These are phyloP conservation scores for Alternaria atra DNA, from an alignment of 2,329 filamentous ascomycete species.

Conservation along the genomic window DNA sequence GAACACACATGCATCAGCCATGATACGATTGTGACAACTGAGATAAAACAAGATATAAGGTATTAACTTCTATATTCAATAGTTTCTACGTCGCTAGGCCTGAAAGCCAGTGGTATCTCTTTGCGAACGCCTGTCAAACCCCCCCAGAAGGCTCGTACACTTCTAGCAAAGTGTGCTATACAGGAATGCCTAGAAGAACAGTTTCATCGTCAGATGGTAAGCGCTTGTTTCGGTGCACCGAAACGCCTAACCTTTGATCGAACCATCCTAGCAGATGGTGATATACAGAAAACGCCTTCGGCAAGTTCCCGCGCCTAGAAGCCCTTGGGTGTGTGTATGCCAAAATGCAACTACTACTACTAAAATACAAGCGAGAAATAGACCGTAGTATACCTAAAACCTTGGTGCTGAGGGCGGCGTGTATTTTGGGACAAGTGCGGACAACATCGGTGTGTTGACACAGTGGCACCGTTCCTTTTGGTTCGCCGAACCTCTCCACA, in stretches of 20 bases:
- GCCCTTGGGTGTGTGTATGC: constrained; percentile 34
- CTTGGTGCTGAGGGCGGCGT: neutral
- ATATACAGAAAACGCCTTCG: constrained; percentile 40
- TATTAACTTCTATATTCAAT: constrained; percentile 17
- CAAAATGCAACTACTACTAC: constrained; percentile 46
- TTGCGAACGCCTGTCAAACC: constrained; percentile 28
- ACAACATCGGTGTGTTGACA: constrained; percentile 3
- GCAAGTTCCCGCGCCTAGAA: constrained; percentile 34
- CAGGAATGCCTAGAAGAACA: constrained; percentile 29
- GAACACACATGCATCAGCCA: neutral
- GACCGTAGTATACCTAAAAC: constrained; percentile 5
- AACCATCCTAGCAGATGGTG: constrained; percentile 30
- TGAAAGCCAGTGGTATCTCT: constrained; percentile 41
- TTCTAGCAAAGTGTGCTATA: constrained; percentile 44
- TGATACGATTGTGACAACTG: neutral
- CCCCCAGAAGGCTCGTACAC: constrained; percentile 30
- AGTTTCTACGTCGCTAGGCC: constrained; percentile 32
- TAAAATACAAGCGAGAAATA: constrained; percentile 36
- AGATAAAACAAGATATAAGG: neutral
- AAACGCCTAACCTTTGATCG: constrained; percentile 34
- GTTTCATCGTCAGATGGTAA: constrained; percentile 22
- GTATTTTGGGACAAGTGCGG: neutral
- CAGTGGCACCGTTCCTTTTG: neutral
- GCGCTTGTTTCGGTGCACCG: constrained; percentile 20
- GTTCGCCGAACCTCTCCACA: constrained; percentile 1